phyloP scores from a whole-genome alignment of 352 stramenopile genomes.

The Globisporangium cystogenes region DNA sequence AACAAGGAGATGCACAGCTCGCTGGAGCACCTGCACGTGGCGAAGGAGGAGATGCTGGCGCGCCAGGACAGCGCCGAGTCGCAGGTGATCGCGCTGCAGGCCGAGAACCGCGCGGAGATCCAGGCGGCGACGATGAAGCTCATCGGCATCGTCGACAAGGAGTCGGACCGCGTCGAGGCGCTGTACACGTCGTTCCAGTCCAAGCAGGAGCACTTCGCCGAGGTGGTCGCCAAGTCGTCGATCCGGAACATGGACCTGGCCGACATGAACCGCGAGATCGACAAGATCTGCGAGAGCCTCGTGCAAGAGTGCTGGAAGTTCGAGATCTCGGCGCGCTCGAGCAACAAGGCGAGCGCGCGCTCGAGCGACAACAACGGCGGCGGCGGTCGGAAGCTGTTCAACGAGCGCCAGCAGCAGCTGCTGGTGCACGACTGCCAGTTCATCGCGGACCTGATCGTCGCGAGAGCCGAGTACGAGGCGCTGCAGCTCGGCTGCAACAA shows the following conservation, averaged over 20 bases:
- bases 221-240: constrained; percentile 67
- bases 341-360: constrained; percentile 33
- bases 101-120: constrained; percentile 72
- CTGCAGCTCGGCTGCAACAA: constrained; percentile 70
- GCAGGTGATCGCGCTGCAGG: constrained; percentile 63
- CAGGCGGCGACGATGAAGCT: constrained; percentile 55
- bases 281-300: constrained; percentile 72
- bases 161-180: constrained; percentile 72
- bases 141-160: constrained; percentile 70
- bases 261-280: constrained; percentile 78
- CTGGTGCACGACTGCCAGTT: constrained; percentile 80
- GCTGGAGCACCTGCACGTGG: constrained; percentile 31
- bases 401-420: constrained; percentile 76
- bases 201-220: constrained; percentile 77
- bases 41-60: constrained; percentile 43
- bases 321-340: constrained; percentile 68
- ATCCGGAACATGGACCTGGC: constrained; percentile 80
- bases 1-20: constrained; percentile 37
- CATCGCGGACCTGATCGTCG: constrained; percentile 71
- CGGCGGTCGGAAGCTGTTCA: constrained; percentile 56
- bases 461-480: constrained; percentile 68
- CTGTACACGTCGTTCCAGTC: constrained; percentile 77
- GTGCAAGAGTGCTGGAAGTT: constrained; percentile 86
- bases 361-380: constrained; percentile 34
- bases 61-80: constrained; percentile 54